Percentiles rank a stretch among this genome's conserved stretches.
Evolutionary conservation across 345 rosid genomes (phyloP).

Genomic region (Citrus sp.): DNA sequence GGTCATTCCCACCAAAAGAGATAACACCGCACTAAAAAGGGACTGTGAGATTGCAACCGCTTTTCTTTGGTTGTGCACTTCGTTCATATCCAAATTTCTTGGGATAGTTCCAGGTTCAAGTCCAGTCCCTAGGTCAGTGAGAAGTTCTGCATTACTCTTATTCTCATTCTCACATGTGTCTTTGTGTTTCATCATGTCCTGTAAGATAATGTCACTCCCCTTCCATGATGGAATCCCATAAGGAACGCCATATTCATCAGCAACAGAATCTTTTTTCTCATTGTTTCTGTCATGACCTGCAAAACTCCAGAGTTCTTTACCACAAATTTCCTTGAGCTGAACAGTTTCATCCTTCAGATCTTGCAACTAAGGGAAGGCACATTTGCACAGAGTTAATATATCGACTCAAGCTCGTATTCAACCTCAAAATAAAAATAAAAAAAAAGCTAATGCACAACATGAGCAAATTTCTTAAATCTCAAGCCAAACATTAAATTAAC

Average conservation of each 20-base stretch:
- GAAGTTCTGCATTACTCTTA: slow-evolving; percentile 21
- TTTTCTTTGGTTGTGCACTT: slow-evolving; percentile 33
- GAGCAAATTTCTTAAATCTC: neutral
- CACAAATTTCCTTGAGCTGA: slow-evolving; percentile 36
- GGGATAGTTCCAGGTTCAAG: slow-evolving; percentile 19
- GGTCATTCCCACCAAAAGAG: slow-evolving; percentile 62
- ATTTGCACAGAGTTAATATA: neutral
- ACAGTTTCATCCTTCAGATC: slow-evolving; percentile 55
- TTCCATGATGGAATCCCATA: slow-evolving; percentile 15
- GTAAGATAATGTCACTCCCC: slow-evolving; percentile 13
- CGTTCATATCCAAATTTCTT: slow-evolving; percentile 19
- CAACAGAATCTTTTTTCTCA: slow-evolving; percentile 10
- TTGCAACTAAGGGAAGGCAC: slow-evolving; percentile 41
- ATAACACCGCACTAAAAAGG: slow-evolving; percentile 55
- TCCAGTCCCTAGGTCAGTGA: slow-evolving; percentile 9
- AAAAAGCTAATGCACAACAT: neutral
- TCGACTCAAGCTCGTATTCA: neutral
- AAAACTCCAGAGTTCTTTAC: slow-evolving; percentile 31
- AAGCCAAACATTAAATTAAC: neutral
- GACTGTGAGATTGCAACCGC: slow-evolving; percentile 53
- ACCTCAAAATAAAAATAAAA: neutral
- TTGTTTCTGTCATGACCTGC: slow-evolving; percentile 21
- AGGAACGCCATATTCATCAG: slow-evolving; percentile 22
- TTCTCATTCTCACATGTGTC: slow-evolving; percentile 18
- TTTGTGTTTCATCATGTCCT: slow-evolving; percentile 17